Conservation (phyloP, 1,139 yeast genomes). For the Geotrichum macrosporum region DNA sequence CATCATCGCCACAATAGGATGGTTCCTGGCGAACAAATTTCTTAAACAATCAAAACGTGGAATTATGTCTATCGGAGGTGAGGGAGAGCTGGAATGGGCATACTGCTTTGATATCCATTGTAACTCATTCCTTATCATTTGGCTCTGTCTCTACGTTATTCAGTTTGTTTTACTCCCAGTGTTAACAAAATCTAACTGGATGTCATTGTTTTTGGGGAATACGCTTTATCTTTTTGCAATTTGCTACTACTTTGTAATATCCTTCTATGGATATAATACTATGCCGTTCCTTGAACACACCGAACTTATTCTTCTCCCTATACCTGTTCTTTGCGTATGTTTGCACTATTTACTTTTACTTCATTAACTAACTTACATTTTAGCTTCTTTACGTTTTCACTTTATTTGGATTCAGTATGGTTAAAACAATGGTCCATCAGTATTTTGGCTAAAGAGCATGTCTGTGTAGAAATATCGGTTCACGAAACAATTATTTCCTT, state of each 20-base stretch:
- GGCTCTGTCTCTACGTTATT: slow-evolving; percentile 70
- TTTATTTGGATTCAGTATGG: slow-evolving; percentile 64
- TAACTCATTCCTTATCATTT: slow-evolving; percentile 75
- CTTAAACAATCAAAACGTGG: slow-evolving; percentile 41
- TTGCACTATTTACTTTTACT: slow-evolving; percentile 20
- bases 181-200: slow-evolving; percentile 57
- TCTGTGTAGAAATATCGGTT: slow-evolving; percentile 5
- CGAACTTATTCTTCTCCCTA: slow-evolving; percentile 51
- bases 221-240: slow-evolving; percentile 68
- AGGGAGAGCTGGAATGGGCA: slow-evolving; percentile 77
- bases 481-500: background rate
- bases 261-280: slow-evolving; percentile 84
- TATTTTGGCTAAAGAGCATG: slow-evolving; percentile 47
- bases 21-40: slow-evolving; percentile 66
- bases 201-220: slow-evolving; percentile 70
- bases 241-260: slow-evolving; percentile 69
- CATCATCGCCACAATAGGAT: slow-evolving; percentile 63
- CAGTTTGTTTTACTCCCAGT: slow-evolving; percentile 76
- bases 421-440: slow-evolving; percentile 59
- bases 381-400: slow-evolving; percentile 37
- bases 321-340: slow-evolving; percentile 54
- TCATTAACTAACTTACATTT: background rate
- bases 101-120: slow-evolving; percentile 93
- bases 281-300: slow-evolving; percentile 71
- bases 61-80: slow-evolving; percentile 25